These are phyloP conservation scores for Colletotrichum gloeosporioides DNA, from an alignment of 2,329 filamentous ascomycete species.

Conservation along the genomic window DNA sequence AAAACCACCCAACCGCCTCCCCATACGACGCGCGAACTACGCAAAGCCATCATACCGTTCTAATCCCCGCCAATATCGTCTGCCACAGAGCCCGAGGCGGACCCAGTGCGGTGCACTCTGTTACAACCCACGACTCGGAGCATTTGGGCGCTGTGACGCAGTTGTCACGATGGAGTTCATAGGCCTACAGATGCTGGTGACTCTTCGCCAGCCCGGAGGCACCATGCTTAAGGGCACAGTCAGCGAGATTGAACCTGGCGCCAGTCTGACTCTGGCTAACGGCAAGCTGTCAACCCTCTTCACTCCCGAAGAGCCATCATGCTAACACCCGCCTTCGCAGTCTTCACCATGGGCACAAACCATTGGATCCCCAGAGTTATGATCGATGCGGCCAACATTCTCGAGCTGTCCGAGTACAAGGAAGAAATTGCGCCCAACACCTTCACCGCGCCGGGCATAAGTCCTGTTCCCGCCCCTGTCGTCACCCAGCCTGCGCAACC, in stretches of 20 bases:
- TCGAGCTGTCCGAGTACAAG: slow-evolving; percentile 48
- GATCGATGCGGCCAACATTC: slow-evolving; percentile 51
- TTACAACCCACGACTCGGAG: neutral
- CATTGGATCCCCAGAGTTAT: slow-evolving; percentile 47
- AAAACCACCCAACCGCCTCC: neutral
- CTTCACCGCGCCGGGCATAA: slow-evolving; percentile 28
- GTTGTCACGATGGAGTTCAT: slow-evolving; percentile 69
- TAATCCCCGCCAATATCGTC: neutral
- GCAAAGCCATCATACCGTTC: neutral
- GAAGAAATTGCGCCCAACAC: slow-evolving; percentile 31
- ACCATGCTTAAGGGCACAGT: slow-evolving; percentile 74
- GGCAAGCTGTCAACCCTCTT: slow-evolving; percentile 53
- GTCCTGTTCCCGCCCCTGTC: slow-evolving; percentile 29
- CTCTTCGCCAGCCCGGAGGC: slow-evolving; percentile 69
- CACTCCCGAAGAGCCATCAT: neutral
- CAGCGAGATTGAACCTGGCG: slow-evolving; percentile 68
- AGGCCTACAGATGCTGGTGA: slow-evolving; percentile 78
- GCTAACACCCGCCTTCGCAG: slow-evolving; percentile 27
- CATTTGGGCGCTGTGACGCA: slow-evolving; percentile 11
- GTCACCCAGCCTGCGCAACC: slow-evolving; percentile 35
- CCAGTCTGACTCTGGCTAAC: slow-evolving; percentile 73
- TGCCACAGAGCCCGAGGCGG: neutral
- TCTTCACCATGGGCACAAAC: slow-evolving; percentile 41
- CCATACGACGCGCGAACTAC: neutral
- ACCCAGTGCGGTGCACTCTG: neutral